Evolutionary conservation across 192 early-diverging fungal genomes (phyloP).

Genomic region (Bifiguratus adelaidae): DNA sequence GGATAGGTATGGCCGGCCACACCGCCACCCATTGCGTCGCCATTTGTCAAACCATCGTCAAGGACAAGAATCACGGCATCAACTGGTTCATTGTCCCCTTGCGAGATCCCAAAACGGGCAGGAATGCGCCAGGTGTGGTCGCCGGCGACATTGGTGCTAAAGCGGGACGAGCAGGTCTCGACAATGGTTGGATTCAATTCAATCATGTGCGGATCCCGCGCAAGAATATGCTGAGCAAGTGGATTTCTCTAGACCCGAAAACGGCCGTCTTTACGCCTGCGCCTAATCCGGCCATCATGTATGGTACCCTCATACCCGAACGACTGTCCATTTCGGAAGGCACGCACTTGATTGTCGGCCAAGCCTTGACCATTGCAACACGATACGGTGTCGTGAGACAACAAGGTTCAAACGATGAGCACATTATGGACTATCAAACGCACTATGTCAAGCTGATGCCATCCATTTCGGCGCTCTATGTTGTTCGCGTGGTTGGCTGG

Average conservation of each 20-base stretch:
- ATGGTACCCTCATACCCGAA: conserved; percentile 54
- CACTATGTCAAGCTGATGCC: conserved; percentile 49
- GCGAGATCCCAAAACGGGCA: conserved; percentile 35
- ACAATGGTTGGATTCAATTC: conserved; percentile 64
- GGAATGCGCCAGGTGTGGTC: conserved; percentile 34
- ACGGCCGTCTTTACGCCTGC: conserved; percentile 43
- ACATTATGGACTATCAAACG: conserved; percentile 59
- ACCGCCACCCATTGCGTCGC: conserved; percentile 52
- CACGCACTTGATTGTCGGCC: conserved; percentile 23
- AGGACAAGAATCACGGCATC: conserved; percentile 43
- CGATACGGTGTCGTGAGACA: conserved; percentile 49
- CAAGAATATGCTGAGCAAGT: conserved; percentile 42
- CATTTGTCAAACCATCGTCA: conserved; percentile 45
- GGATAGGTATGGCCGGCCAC: conserved; percentile 54
- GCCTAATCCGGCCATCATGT: conserved; percentile 40
- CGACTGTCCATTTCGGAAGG: conserved; percentile 34
- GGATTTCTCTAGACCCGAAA: conserved; percentile 36
- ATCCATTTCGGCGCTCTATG: conserved; percentile 35
- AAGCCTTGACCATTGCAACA: conserved; percentile 45
- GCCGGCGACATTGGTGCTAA: conserved; percentile 53
- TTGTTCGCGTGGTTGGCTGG: conserved; percentile 26
- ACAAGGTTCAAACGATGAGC: conserved; percentile 46
- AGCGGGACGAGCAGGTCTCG: conserved; percentile 44
- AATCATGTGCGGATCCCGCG: conserved; percentile 39
- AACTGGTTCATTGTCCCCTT: conserved; percentile 60